Evolutionary conservation across 768 basidiomycete species (phyloP).

Genomic region (Russula emetica): DNA sequence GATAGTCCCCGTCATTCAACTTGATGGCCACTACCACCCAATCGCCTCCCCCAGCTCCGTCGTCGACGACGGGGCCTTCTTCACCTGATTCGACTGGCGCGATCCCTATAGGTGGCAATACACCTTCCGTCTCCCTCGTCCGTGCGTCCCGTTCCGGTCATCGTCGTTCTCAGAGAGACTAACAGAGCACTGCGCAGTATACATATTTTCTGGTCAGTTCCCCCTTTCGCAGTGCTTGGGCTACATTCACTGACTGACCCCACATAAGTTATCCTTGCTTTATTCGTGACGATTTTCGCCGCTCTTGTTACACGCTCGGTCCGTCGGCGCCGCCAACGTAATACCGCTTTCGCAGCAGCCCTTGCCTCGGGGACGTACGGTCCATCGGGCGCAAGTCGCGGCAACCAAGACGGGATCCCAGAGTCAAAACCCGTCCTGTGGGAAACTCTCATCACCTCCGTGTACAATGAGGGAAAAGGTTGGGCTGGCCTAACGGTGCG

Average conservation of each 20-base stretch:
- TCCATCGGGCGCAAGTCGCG: background rate
- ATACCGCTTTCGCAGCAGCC: background rate
- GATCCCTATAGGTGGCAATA: background rate
- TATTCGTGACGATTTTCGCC: slow-evolving; percentile 3
- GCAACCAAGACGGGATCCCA: background rate
- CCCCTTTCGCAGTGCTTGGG: background rate
- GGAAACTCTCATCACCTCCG: slow-evolving; percentile 6
- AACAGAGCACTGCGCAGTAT: slow-evolving; percentile 6
- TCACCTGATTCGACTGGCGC: too few relatives aligned
- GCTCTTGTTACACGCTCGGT: slow-evolving; percentile 14
- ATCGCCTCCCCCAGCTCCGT: background rate
- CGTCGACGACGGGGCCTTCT: background rate
- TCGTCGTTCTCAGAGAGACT: background rate
- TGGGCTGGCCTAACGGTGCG: slow-evolving; percentile 17
- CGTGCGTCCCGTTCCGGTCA: background rate
- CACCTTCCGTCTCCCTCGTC: slow-evolving; percentile 9
- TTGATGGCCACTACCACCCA: background rate
- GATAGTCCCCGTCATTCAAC: background rate
- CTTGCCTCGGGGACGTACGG: slow-evolving; percentile 1
- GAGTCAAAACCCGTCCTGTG: slow-evolving; percentile 10
- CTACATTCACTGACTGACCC: background rate
- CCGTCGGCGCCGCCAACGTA: slow-evolving; percentile 15
- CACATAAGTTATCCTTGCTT: background rate
- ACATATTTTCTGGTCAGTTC: slow-evolving; percentile 9
- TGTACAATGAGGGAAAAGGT: slow-evolving; percentile 10